Evolutionary conservation across 1,284 basidiomycete species (phyloP).

Genomic region (Exobasidium cylindrosporum): DNA sequence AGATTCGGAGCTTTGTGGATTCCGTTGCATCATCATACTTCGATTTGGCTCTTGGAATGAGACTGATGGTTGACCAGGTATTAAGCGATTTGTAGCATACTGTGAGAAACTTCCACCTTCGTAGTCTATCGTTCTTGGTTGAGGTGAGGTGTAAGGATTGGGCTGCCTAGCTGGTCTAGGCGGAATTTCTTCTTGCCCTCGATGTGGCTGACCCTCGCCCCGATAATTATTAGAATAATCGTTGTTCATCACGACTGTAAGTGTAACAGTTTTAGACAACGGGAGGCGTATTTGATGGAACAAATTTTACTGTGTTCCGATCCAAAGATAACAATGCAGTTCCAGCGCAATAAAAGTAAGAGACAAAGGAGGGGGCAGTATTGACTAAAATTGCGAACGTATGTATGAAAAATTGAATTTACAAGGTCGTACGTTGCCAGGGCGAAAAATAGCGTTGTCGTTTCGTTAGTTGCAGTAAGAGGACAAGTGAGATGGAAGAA

Average conservation of each 20-base stretch:
- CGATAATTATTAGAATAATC: not conserved
- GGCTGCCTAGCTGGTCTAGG: not conserved
- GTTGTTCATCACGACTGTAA: not conserved
- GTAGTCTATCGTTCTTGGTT: constrained; percentile 1
- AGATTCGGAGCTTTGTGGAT: constrained; percentile 34
- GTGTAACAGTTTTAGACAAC: too few relatives aligned
- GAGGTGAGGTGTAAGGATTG: not conserved
- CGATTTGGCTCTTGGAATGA: constrained; percentile 44
- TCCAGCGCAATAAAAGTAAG: too few relatives aligned
- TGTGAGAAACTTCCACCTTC: constrained; percentile 14
- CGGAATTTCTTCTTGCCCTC: not conserved
- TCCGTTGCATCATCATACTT: constrained; percentile 22
- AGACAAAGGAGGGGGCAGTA: too few relatives aligned
- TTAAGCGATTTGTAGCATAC: constrained; percentile 9
- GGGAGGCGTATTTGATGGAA: too few relatives aligned
- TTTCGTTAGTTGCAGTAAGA: too few relatives aligned
- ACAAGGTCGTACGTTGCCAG: too few relatives aligned
- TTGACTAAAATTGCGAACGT: too few relatives aligned
- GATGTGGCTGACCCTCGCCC: not conserved
- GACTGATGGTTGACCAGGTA: constrained; percentile 14
- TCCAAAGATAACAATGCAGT: too few relatives aligned
- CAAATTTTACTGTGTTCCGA: too few relatives aligned
- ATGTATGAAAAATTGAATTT: too few relatives aligned
- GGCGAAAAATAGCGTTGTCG: too few relatives aligned
- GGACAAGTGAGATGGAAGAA: too few relatives aligned